Percentiles rank a stretch among this genome's conserved stretches.
Conservation (phyloP, 106 monocot genomes). For the Apostasia ramifera region DNA sequence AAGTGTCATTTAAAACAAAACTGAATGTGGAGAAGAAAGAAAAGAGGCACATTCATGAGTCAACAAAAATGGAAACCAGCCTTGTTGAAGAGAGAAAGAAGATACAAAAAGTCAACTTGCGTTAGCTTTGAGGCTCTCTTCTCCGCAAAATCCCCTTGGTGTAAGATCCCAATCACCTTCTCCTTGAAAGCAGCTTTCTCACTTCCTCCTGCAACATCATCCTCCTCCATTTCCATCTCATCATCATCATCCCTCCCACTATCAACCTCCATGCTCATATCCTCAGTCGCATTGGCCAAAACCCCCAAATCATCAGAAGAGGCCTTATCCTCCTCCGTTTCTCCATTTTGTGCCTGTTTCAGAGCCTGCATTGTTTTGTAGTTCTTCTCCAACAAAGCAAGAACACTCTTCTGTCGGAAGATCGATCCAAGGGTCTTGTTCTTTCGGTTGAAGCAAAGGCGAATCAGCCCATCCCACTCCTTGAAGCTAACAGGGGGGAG, state of each 20-base stretch:
- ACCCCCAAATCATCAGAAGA: slow-evolving; percentile 34
- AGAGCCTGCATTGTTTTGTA: slow-evolving; percentile 75
- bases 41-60: too few species aligned
- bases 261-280: slow-evolving; percentile 36
- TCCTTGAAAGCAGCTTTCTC: slow-evolving; percentile 52
- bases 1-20: too few species aligned
- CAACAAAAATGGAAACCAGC: slow-evolving; percentile 68
- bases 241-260: slow-evolving; percentile 41
- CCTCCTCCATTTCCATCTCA: slow-evolving; percentile 42
- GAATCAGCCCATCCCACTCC: slow-evolving; percentile 89
- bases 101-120: slow-evolving; percentile 84
- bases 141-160: slow-evolving; percentile 71
- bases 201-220: slow-evolving; percentile 21
- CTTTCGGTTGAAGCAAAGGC: slow-evolving; percentile 81
- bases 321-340: slow-evolving; percentile 33
- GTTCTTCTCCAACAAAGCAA: slow-evolving; percentile 83
- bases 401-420: slow-evolving; percentile 65
- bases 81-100: slow-evolving; percentile 85
- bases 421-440: slow-evolving; percentile 87
- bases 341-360: slow-evolving; percentile 21
- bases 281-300: slow-evolving; percentile 62
- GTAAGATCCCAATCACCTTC: slow-evolving; percentile 62
- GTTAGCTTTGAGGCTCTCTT: slow-evolving; percentile 90
- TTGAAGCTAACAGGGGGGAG: slow-evolving; percentile 80
- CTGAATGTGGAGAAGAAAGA: too few species aligned